phyloP scores from a whole-genome alignment of 1,139 yeast species.

The Arxiozyma slooffiae region DNA sequence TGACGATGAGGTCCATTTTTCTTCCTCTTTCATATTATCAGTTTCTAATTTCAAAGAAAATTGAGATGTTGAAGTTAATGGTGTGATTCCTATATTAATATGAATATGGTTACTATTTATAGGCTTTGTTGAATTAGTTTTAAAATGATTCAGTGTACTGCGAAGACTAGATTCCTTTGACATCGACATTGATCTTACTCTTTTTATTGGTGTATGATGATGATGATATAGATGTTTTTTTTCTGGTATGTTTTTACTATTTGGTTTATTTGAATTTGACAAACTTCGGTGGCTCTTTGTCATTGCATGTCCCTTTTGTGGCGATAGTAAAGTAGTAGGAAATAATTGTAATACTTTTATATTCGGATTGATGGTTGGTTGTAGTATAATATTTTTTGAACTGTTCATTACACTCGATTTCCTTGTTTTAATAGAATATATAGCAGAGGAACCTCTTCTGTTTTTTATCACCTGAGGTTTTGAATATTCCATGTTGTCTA shows the following conservation, averaged over 20 bases:
- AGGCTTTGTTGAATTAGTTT: too few species aligned
- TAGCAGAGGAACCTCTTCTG: not conserved
- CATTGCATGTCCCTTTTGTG: slow-evolving; percentile 25
- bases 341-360: not conserved
- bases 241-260: not conserved
- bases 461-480: not conserved
- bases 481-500: not conserved
- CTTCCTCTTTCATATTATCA: not conserved
- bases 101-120: too few species aligned
- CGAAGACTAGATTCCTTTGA: slow-evolving; percentile 25
- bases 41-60: not conserved
- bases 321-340: slow-evolving; percentile 18
- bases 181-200: slow-evolving; percentile 10
- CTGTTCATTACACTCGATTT: slow-evolving; percentile 20
- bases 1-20: not conserved
- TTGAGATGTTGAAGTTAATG: not conserved
- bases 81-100: not conserved
- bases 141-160: slow-evolving; percentile 15
- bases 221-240: not conserved
- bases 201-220: slow-evolving; percentile 1
- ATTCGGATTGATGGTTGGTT: not conserved
- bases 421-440: slow-evolving; percentile 10
- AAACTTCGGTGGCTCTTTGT: slow-evolving; percentile 15
- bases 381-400: not conserved
- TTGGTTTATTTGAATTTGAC: slow-evolving; percentile 11